Evolutionary conservation across 768 basidiomycete species (phyloP).

Genomic region (Auriscalpium vulgare): DNA sequence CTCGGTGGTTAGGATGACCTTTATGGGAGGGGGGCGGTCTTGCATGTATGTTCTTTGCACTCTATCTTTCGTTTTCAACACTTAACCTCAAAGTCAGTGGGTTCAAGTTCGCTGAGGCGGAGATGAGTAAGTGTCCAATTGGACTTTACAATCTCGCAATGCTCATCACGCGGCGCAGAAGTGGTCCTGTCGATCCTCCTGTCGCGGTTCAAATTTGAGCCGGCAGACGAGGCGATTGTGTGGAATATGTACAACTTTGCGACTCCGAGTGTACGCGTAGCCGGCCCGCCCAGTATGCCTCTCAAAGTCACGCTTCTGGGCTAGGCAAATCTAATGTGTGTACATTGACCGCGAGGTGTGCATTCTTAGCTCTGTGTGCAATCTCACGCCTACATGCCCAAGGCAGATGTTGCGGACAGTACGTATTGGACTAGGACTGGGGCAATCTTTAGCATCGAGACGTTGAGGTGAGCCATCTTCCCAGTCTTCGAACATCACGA

Average conservation of each 20-base stretch:
- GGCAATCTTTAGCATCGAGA: no score
- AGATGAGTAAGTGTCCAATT: constrained; percentile 10
- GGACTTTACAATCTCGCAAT: not conserved
- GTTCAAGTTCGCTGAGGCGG: constrained; percentile 14
- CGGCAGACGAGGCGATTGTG: constrained; percentile 17
- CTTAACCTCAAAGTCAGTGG: not conserved
- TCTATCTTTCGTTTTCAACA: not conserved
- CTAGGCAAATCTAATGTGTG: not conserved
- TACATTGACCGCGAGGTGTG: no score
- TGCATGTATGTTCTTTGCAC: constrained; percentile 20
- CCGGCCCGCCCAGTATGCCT: constrained; percentile 18
- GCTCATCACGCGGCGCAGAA: constrained; percentile 15
- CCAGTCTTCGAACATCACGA: no score
- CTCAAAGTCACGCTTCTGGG: constrained; percentile 15
- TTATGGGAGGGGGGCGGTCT: constrained; percentile 21
- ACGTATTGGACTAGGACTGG: no score
- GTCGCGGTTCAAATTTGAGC: constrained; percentile 19
- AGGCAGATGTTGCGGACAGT: no score
- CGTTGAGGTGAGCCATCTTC: no score
- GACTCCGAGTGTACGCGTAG: constrained; percentile 19
- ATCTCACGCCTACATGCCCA: no score
- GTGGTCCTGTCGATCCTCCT: constrained; percentile 22
- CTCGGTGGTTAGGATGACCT: constrained; percentile 20
- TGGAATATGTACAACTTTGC: constrained; percentile 24
- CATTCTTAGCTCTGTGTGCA: no score